Evolutionary conservation across 495 filamentous ascomycete species (phyloP).

Genomic region (Daldinia vernicosa): DNA sequence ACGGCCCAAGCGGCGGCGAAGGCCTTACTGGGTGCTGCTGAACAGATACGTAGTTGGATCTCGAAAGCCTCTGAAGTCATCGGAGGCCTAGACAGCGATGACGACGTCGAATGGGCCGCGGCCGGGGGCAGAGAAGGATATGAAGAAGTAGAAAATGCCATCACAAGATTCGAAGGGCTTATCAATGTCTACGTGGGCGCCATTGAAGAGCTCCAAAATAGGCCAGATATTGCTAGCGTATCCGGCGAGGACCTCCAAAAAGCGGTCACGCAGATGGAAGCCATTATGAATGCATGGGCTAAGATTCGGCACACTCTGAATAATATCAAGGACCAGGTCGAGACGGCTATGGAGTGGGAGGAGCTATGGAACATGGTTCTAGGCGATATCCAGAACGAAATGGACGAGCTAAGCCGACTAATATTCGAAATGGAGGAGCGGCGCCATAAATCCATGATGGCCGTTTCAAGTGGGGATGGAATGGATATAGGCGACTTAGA

Average conservation of each 20-base stretch:
- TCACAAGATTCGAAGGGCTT: constrained; percentile 82
- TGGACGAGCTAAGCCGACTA: constrained; percentile 80
- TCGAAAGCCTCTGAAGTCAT: constrained; percentile 88
- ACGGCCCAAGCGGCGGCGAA: constrained; percentile 80
- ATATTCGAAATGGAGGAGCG: constrained; percentile 98
- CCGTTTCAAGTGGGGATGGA: constrained; percentile 64
- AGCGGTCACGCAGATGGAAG: constrained; percentile 87
- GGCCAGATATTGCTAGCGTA: constrained; percentile 78
- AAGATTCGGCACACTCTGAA: constrained; percentile 78
- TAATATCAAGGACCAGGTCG: constrained; percentile 86
- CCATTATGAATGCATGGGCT: constrained; percentile 83
- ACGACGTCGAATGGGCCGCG: constrained; percentile 97
- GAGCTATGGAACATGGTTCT: constrained; percentile 94
- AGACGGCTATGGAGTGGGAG: constrained; percentile 98
- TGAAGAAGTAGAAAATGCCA: constrained; percentile 86
- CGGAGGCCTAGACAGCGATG: constrained; percentile 84
- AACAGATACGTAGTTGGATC: constrained; percentile 93
- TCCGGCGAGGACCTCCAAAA: constrained; percentile 70
- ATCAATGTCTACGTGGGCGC: constrained; percentile 89
- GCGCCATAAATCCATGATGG: constrained; percentile 75
- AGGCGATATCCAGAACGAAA: constrained; percentile 90
- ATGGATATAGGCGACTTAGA: constrained; percentile 91
- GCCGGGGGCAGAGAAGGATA: constrained; percentile 89
- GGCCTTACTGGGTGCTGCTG: constrained; percentile 80
- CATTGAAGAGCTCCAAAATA: constrained; percentile 85